These are phyloP conservation scores for Aspergillus pseudotamarii DNA, from an alignment of 2,329 filamentous ascomycete genomes.

Conservation along the genomic window DNA sequence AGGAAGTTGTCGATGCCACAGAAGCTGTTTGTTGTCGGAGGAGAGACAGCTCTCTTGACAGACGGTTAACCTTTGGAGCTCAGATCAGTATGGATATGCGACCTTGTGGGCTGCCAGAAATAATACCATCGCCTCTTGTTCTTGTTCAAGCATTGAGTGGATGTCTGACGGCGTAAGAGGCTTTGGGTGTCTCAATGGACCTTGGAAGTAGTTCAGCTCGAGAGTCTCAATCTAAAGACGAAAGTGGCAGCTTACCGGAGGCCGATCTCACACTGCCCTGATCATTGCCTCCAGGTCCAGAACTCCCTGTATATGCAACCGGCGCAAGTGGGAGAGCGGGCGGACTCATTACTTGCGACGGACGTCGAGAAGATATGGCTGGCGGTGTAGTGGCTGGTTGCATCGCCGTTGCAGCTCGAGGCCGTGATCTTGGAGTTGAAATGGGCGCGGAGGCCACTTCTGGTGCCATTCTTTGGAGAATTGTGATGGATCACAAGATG, in stretches of 20 bases:
- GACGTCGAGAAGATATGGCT: constrained; percentile 47
- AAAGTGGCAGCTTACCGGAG: constrained; percentile 39
- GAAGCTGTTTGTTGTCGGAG: constrained; percentile 72
- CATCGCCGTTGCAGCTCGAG: constrained; percentile 33
- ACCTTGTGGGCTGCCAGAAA: not conserved
- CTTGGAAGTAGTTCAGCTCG: constrained; percentile 40
- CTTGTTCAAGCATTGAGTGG: constrained; percentile 87
- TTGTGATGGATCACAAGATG: not conserved
- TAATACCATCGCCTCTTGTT: constrained; percentile 86
- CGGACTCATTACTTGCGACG: constrained; percentile 53
- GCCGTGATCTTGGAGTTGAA: constrained; percentile 36
- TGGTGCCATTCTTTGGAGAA: constrained; percentile 47
- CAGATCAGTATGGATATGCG: not conserved
- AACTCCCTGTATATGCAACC: constrained; percentile 29
- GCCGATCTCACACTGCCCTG: constrained; percentile 41
- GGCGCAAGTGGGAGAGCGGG: constrained; percentile 36
- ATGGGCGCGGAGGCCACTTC: constrained; percentile 50
- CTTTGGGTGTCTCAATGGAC: constrained; percentile 81
- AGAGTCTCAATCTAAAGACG: not conserved
- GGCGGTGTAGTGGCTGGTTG: constrained; percentile 35
- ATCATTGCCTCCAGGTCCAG: constrained; percentile 31
- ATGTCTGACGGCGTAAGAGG: constrained; percentile 87
- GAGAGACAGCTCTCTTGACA: constrained; percentile 83
- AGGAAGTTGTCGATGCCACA: constrained; percentile 63
- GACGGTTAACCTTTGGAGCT: constrained; percentile 74